Evolutionary conservation across 2,329 filamentous ascomycete genomes (phyloP).

Genomic region (Monosporascus sp.): DNA sequence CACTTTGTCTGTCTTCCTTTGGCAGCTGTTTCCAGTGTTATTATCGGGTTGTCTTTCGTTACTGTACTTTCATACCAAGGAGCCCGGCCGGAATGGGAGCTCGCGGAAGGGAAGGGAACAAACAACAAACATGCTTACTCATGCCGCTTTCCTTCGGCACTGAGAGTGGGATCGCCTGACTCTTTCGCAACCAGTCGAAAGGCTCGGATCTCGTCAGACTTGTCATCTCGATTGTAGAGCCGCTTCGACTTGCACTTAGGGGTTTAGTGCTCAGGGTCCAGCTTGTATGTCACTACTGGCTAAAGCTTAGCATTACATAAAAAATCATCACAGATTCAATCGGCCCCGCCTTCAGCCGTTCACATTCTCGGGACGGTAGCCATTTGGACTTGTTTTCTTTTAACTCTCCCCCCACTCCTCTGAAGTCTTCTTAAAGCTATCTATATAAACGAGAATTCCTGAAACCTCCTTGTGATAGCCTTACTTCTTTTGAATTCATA

Average conservation of each 20-base stretch:
- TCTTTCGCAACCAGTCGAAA: background rate
- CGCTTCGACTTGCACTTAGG: conserved; percentile 54
- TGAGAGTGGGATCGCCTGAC: background rate
- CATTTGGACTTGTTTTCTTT: conserved; percentile 1
- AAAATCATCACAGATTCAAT: conserved; percentile 14
- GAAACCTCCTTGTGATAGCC: background rate
- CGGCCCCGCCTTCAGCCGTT: background rate
- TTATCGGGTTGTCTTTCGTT: no score
- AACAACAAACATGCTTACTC: background rate
- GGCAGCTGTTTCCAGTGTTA: background rate
- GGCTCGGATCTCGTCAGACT: background rate
- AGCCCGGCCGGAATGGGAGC: no score
- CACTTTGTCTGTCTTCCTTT: background rate
- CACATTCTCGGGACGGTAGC: background rate
- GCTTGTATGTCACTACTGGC: background rate
- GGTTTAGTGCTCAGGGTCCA: conserved; percentile 38
- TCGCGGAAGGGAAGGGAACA: background rate
- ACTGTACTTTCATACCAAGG: no score
- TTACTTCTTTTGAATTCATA: conserved; percentile 9
- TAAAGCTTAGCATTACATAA: conserved; percentile 25
- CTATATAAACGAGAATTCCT: background rate
- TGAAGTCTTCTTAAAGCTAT: no score
- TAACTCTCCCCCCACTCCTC: background rate
- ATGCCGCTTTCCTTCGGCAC: background rate
- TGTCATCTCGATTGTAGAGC: conserved; percentile 23